Evolutionary conservation across 2,329 filamentous ascomycete species (phyloP).

Genomic region (Aureobasidium namibiae): DNA sequence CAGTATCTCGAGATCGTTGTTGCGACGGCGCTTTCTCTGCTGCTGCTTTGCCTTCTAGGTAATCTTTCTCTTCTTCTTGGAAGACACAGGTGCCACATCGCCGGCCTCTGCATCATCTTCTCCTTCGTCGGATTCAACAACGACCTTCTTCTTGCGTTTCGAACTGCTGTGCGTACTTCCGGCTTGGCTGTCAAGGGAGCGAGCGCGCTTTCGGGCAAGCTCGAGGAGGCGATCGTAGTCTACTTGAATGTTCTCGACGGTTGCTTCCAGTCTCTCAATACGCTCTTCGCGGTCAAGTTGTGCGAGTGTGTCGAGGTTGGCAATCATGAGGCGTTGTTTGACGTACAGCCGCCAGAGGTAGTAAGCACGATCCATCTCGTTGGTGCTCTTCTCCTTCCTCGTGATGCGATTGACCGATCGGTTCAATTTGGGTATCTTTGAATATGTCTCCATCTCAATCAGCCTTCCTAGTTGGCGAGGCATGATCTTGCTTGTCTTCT

Average conservation of each 20-base stretch:
- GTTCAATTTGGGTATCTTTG: slow-evolving; percentile 43
- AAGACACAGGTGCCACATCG: background rate
- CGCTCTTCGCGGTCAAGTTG: slow-evolving; percentile 62
- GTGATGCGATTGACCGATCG: slow-evolving; percentile 40
- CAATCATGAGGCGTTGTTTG: slow-evolving; percentile 69
- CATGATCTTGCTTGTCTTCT: slow-evolving; percentile 59
- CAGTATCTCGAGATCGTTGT: background rate
- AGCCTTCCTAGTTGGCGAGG: slow-evolving; percentile 68
- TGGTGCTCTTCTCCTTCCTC: slow-evolving; percentile 39
- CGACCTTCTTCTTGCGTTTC: slow-evolving; percentile 8
- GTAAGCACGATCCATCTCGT: slow-evolving; percentile 54
- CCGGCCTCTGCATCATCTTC: background rate
- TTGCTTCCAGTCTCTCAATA: slow-evolving; percentile 63
- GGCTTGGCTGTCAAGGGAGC: background rate
- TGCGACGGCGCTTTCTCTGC: background rate
- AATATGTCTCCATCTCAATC: slow-evolving; percentile 65
- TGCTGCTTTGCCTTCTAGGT: background rate
- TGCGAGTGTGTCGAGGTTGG: slow-evolving; percentile 63
- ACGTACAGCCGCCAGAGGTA: slow-evolving; percentile 64
- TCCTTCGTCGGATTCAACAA: slow-evolving; percentile 13
- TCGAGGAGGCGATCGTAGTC: slow-evolving; percentile 64
- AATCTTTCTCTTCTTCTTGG: slow-evolving; percentile 9
- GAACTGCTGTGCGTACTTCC: background rate
- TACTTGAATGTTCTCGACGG: slow-evolving; percentile 58
- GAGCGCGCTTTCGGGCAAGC: slow-evolving; percentile 28